Evolutionary conservation across 2,329 filamentous ascomycete genomes (phyloP).

Genomic region (Berkeleyomyces basicola): DNA sequence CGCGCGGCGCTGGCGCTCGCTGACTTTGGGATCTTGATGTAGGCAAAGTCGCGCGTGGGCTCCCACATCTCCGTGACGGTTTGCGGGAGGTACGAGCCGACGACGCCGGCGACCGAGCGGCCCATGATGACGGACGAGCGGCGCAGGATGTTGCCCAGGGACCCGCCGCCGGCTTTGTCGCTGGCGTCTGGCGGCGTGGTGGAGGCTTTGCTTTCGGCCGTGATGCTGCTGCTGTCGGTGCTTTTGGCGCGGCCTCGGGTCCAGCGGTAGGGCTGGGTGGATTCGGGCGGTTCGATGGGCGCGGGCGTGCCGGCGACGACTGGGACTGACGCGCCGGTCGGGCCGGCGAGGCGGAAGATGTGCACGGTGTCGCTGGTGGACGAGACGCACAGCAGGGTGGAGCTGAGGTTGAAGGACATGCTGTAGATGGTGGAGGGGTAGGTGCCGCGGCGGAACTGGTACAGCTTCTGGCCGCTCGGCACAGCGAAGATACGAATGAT

Average conservation of each 20-base stretch:
- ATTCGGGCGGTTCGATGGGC: conserved; percentile 25
- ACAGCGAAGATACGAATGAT: conserved; percentile 94
- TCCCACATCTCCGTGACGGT: conserved; percentile 98
- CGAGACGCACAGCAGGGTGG: conserved; percentile 84
- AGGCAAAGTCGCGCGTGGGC: conserved; percentile 84
- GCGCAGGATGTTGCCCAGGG: conserved; percentile 79
- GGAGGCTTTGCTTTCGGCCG: background rate
- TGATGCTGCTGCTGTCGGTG: conserved; percentile 35
- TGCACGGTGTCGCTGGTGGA: conserved; percentile 94
- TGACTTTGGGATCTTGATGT: conserved; percentile 73
- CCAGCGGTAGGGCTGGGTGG: conserved; percentile 34
- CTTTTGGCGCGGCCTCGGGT: conserved; percentile 28
- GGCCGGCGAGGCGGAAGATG: conserved; percentile 64
- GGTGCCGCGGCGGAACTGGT: conserved; percentile 87
- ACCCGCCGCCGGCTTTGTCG: conserved; percentile 41
- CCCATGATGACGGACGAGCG: conserved; percentile 89
- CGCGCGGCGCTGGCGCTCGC: conserved; percentile 17
- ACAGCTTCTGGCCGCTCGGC: conserved; percentile 79
- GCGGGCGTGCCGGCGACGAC: conserved; percentile 20
- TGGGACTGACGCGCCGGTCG: conserved; percentile 20
- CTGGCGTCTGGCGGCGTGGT: background rate
- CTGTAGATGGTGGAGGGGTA: conserved; percentile 93
- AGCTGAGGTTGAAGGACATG: conserved; percentile 96
- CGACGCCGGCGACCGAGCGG: conserved; percentile 70
- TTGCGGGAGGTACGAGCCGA: conserved; percentile 81